A percentile compares a stretch with the other conserved stretches of the same genome.
These are phyloP conservation scores for Fusarium ramigenum DNA, from an alignment of 2,329 filamentous ascomycete genomes.

Conservation along the genomic window DNA sequence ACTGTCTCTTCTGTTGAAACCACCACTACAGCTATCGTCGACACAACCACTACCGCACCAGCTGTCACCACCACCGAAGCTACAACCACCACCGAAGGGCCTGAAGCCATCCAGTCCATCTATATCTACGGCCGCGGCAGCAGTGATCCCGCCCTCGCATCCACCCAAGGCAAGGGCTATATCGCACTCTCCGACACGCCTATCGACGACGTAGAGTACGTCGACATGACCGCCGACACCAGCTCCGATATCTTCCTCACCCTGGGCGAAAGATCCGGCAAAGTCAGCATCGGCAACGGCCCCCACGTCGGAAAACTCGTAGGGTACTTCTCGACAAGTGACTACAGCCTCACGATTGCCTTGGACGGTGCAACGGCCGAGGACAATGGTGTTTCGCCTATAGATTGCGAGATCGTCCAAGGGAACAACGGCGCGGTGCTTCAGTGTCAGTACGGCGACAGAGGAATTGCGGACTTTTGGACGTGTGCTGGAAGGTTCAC, in stretches of 20 bases:
- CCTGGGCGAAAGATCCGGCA: neutral
- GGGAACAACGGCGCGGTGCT: neutral
- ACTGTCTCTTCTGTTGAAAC: neutral
- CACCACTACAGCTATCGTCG: neutral
- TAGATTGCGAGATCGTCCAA: neutral
- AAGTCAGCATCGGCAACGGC: neutral
- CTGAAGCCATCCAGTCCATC: accelerated
- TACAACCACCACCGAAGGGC: neutral
- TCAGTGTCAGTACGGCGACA: neutral
- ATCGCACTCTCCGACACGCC: accelerated
- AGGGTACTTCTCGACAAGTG: accelerated
- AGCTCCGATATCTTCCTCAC: neutral
- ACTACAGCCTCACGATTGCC: neutral
- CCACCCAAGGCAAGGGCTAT: accelerated
- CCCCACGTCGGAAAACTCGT: neutral
- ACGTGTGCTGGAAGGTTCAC: neutral
- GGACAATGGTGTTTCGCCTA: accelerated
- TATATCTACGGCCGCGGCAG: accelerated
- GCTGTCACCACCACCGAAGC: neutral
- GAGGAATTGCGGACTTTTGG: neutral
- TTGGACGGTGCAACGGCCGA: accelerated
- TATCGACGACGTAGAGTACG: neutral
- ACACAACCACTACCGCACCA: accelerated
- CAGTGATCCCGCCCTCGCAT: accelerated
- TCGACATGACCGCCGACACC: neutral